Base-by-base conservation (phyloP, 331 rosid species). In the Phaseolus coccineus region DNA sequence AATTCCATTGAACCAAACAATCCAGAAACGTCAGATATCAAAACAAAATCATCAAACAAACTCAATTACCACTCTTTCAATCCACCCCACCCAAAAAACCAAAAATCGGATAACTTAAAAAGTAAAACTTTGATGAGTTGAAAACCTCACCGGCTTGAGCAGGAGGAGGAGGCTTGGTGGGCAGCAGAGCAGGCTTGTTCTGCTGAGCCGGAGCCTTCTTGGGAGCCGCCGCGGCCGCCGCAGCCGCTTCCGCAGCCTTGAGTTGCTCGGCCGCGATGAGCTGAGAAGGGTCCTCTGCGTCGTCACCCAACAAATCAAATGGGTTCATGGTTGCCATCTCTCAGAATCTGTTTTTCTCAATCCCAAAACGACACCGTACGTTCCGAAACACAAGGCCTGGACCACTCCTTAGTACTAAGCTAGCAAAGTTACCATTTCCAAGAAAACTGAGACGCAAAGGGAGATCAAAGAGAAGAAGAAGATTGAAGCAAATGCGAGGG, bases 291-390 rank as follows among this genome's bases (percentile, higher is more conserved):
- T 93, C 99, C 52, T 91, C 99, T 64, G 86, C 98, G 27, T 91
- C 99, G 48, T 92, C 98, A 6, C 89, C 96, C 85, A 95, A 61
- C 80, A 95, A 93, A 85, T 89, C 96, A 63, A 95, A 95, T 0
- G 97, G 97, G 84, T 95, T 95, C 90, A 77, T 13, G 83, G 97
- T 84, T 59, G 99, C 91, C 99, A 95, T 95, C 74, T 51, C 46
- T 69, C 39, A 65, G 42, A 39, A 70, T 12, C 15, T 0, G 10
- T 48, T 22, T 16, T 35, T 39, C 52, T 2, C 31, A 77, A 73
- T 53, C 12, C 64, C 4, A 33, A 76, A 76, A 57, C 11, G 7
- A 33, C 6, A 71, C 16, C 53, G 14, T 11, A 16, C 9, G 27
- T 31, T 75, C 31, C 53, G 0, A 12, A 44, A 51, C 6, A 1